Evolutionary conservation across 352 stramenopile species (phyloP), one percentile per base, ranked within the genome.

Genomic region (Aphanomyces cochlioides): DNA sequence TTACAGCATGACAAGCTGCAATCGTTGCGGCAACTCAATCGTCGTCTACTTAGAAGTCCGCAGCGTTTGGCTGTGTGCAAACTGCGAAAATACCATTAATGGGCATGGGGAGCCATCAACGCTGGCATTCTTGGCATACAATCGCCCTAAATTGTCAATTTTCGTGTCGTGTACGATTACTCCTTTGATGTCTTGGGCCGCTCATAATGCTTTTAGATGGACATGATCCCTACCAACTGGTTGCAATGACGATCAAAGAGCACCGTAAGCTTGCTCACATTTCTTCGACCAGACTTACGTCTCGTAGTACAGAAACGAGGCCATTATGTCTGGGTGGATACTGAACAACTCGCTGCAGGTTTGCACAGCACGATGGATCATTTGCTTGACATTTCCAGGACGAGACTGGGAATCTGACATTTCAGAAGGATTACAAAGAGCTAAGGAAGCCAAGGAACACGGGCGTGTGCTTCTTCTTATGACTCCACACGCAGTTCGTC

Each of bases 371-470:
- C 13, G 7, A 6, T 12, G 38, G n/a, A 21, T 21, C 19, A 66
- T 40, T 37, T 19, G 13, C 12, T 13, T 40, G 8, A 36, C 56
- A 7, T 28, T 56, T 10, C 15, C 21, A 67, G 59, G 59, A 15
- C 56, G 39, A 28, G 82, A 92, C 74, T 92, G 84, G 84, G 84
- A 92, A 54, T 76, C 89, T 60, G 82, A 82, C 67, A 92, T 92
- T 76, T 81, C 78, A 6, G 67, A 78, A 8, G 84, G 74, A 7
- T 69, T 92, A 43, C 80, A 79, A 43, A 83, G 81, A 78, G 81
- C 89, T 38, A 85, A 86, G 21, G 82, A 92, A 37, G 84, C 82
- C 6, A 79, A 85, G 65, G 68, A 84, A 58, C 77, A 90, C 59
- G 84, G 84, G 21, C 84, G 84, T 58, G 84, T 91, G 41, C 72